Conservation (phyloP, 2,329 filamentous ascomycete genomes). For the Clonostachys solani region DNA sequence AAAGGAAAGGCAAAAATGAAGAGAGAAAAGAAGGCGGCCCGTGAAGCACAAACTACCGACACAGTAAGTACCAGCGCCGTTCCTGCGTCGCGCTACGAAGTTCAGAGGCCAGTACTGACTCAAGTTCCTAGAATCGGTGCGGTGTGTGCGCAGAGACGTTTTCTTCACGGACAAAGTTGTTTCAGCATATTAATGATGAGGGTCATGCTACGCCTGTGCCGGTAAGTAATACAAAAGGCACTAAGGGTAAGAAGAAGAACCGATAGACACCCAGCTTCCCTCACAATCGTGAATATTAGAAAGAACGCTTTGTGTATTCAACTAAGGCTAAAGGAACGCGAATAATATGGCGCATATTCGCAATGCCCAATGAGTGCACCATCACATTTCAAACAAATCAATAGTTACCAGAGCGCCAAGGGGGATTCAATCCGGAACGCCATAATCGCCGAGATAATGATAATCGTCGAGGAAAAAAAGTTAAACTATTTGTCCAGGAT, state of each 20-base stretch:
- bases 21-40: constrained; percentile 40
- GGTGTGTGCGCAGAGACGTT: constrained; percentile 39
- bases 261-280: constrained; percentile 20
- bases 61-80: not conserved
- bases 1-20: constrained; percentile 47
- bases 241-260: constrained; percentile 20
- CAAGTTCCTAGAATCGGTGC: constrained; percentile 30
- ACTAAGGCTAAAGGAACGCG: not conserved
- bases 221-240: not conserved
- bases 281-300: too few species aligned
- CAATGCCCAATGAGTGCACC: too few species aligned
- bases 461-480: too few species aligned
- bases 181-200: constrained; percentile 65
- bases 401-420: too few species aligned
- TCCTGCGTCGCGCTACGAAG: not conserved
- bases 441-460: too few species aligned
- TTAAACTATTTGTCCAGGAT: too few species aligned
- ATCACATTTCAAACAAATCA: too few species aligned
- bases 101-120: not conserved
- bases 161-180: constrained; percentile 65
- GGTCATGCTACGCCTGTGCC: constrained; percentile 55
- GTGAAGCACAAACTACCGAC: not conserved
- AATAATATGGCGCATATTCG: constrained; percentile 6
- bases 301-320: constrained; percentile 5
- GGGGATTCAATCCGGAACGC: too few species aligned